These are phyloP conservation scores for Cutaneotrichosporon curvatum DNA, from an alignment of 1,284 basidiomycete species.

Conservation along the genomic window DNA sequence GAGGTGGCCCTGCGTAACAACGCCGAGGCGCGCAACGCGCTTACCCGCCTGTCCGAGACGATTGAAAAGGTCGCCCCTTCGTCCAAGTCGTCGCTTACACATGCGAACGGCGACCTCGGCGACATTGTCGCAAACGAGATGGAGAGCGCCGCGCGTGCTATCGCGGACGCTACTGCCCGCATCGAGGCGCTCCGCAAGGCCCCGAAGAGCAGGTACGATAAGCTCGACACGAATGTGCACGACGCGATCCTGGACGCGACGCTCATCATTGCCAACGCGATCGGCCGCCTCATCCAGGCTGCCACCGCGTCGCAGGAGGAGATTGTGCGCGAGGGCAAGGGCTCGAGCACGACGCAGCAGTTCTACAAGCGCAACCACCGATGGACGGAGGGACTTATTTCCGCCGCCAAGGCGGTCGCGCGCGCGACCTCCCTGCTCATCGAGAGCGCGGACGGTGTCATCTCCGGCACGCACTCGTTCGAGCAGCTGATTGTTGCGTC, in stretches of 20 bases:
- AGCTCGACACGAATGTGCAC: conserved; percentile 92
- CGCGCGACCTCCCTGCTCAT: conserved; percentile 96
- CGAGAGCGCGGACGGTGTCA: conserved; percentile 94
- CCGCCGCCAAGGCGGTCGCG: conserved; percentile 94
- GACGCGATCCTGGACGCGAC: conserved; percentile 93
- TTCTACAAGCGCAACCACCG: conserved; percentile 99
- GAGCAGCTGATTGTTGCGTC: conserved; percentile 99
- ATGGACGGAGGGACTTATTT: conserved; percentile 99
- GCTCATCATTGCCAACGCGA: conserved; percentile 89
- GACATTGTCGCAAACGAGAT: conserved; percentile 97
- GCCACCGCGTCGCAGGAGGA: conserved; percentile 97
- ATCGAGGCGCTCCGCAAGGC: conserved; percentile 84
- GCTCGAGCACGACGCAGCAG: conserved; percentile 82
- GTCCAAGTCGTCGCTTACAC: conserved; percentile 64
- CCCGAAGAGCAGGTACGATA: conserved; percentile 76
- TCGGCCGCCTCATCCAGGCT: conserved; percentile 87
- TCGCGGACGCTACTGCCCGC: conserved; percentile 84
- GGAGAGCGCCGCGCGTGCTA: conserved; percentile 84
- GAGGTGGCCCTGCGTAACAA: conserved; percentile 88
- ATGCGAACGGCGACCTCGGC: conserved; percentile 86
- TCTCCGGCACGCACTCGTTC: conserved; percentile 90
- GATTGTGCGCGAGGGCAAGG: conserved; percentile 91
- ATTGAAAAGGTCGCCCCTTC: conserved; percentile 84
- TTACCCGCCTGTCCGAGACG: conserved; percentile 76
- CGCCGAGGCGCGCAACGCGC: conserved; percentile 69